phyloP scores from a whole-genome alignment of 2,329 filamentous ascomycete genomes.

The Gremmenia infestans region DNA sequence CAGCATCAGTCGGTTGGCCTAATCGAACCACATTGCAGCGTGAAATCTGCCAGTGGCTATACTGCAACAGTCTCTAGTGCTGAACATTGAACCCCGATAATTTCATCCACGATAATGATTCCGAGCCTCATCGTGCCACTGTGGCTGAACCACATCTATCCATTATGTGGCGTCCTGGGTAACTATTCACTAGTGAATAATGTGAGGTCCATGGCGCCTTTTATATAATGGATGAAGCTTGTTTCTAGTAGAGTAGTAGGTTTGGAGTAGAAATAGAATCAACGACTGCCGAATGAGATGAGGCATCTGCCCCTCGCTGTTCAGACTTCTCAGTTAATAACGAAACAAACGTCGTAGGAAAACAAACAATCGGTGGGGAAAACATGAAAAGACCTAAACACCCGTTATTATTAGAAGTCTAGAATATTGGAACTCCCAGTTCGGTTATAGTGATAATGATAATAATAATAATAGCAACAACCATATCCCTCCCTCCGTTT shows the following conservation, averaged over 20 bases:
- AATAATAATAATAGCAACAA: not conserved
- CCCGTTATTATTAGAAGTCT: not conserved
- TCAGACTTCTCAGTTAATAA: not conserved
- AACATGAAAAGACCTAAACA: not conserved
- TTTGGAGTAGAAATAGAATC: conserved; percentile 7
- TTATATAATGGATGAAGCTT: not conserved
- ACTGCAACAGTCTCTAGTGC: too few relatives aligned
- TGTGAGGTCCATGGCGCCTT: not conserved
- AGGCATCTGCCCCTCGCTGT: not conserved
- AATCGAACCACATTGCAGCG: too few relatives aligned
- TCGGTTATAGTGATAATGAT: not conserved
- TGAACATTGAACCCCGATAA: too few relatives aligned
- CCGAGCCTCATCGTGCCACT: too few relatives aligned
- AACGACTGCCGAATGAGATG: conserved; percentile 1
- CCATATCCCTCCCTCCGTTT: not conserved
- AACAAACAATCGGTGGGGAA: too few relatives aligned
- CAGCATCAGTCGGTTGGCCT: too few relatives aligned
- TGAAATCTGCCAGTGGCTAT: too few relatives aligned
- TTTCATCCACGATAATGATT: too few relatives aligned
- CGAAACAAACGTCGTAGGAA: too few relatives aligned
- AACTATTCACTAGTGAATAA: too few relatives aligned
- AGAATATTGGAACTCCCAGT: not conserved
- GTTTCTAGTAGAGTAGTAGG: not conserved
- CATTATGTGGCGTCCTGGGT: too few relatives aligned
- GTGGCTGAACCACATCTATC: too few relatives aligned